A percentile compares a stretch with the other conserved stretches of the same genome.
Evolutionary conservation across 1,284 basidiomycete genomes (phyloP).

Genomic region (Tranzscheliella williamsii): DNA sequence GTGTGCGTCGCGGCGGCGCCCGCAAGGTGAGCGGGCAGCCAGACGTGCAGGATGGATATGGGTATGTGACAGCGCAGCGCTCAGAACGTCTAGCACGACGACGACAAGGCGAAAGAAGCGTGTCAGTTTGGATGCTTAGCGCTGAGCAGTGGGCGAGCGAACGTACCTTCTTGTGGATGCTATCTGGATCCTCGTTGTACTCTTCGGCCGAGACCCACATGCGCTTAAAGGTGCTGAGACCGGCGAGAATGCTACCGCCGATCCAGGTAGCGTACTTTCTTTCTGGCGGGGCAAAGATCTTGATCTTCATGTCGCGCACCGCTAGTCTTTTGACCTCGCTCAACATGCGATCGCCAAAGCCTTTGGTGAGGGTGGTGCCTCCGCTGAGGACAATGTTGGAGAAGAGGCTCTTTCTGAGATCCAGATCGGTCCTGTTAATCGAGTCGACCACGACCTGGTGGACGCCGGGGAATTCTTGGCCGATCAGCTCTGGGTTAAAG

Average conservation of each 20-base stretch:
- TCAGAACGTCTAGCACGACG: no score
- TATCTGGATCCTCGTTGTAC: constrained; percentile 97
- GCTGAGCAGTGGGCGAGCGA: no score
- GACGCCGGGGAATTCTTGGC: constrained; percentile 93
- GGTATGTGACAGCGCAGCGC: no score
- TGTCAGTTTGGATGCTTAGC: no score
- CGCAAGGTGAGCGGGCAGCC: no score
- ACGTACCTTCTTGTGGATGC: constrained; percentile 75
- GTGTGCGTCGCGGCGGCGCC: no score
- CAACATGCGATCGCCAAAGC: constrained; percentile 88
- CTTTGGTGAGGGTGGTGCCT: constrained; percentile 74
- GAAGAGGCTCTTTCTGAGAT: constrained; percentile 91
- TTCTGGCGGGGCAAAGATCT: constrained; percentile 99
- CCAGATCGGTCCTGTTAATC: constrained; percentile 68
- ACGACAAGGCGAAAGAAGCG: no score
- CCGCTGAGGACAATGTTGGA: constrained; percentile 96
- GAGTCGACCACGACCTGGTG: constrained; percentile 74
- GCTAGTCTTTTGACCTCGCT: constrained; percentile 95
- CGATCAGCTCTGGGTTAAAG: constrained; percentile 96
- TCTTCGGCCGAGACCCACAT: constrained; percentile 87
- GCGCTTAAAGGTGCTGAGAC: constrained; percentile 94
- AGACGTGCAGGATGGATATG: no score
- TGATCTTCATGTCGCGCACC: constrained; percentile 97
- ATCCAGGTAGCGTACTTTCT: constrained; percentile 99
- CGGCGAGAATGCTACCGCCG: constrained; percentile 79